Evolutionary conservation across 768 basidiomycete genomes (phyloP).

Genomic region (Hysterangium stoloniferum): DNA sequence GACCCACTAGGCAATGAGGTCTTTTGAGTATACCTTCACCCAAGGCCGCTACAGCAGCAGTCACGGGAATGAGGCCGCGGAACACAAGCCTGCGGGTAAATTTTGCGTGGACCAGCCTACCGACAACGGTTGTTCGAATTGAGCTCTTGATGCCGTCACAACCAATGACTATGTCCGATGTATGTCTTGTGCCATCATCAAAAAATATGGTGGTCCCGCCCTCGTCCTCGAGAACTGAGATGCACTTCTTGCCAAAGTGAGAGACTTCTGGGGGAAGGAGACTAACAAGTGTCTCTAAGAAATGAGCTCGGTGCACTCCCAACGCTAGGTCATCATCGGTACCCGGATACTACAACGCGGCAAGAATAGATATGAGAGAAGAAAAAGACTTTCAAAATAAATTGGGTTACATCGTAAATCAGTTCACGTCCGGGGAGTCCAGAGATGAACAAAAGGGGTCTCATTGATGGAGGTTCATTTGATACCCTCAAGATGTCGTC

Average conservation of each 20-base stretch:
- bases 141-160: constrained; percentile 38
- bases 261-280: constrained; percentile 33
- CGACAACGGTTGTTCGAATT: constrained; percentile 32
- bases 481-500: constrained; percentile 33
- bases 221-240: constrained; percentile 21
- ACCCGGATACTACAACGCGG: constrained; percentile 24
- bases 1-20: constrained; percentile 37
- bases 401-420: constrained; percentile 44
- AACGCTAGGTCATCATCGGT: constrained; percentile 31
- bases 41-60: constrained; percentile 33
- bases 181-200: constrained; percentile 38
- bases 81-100: constrained; percentile 44
- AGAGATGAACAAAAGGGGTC: constrained; percentile 35
- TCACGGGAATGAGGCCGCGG: constrained; percentile 37
- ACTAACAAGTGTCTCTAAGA: constrained; percentile 40
- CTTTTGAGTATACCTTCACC: constrained; percentile 30
- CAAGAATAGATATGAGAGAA: background rate
- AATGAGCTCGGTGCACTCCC: constrained; percentile 42
- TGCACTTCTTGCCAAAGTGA: constrained; percentile 47
- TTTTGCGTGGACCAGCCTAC: constrained; percentile 16
- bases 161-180: constrained; percentile 42
- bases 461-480: constrained; percentile 25
- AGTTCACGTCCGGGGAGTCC: constrained; percentile 34
- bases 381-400: constrained; percentile 13
- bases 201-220: constrained; percentile 31